Evolutionary conservation across 2,329 filamentous ascomycete species (phyloP), one percentile per base, ranked within the genome.

Genomic region (Fusarium begoniae): DNA sequence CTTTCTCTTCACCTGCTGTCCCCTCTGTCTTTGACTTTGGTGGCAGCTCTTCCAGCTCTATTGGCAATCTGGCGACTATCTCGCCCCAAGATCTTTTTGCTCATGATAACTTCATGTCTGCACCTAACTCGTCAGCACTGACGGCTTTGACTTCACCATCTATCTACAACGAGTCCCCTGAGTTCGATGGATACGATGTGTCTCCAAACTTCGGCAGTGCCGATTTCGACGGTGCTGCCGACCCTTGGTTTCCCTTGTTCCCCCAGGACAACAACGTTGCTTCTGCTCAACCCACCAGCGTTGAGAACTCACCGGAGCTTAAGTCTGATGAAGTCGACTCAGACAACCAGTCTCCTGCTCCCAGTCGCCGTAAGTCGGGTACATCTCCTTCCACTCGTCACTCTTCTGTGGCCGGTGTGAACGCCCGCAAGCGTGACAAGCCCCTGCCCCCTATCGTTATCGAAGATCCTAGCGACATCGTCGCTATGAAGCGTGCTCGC

Each of bases 401-500:
- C 79, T 93, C 93, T 38, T 90, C 90, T 56, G 86, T 91, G 54
- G 87, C 92, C 75, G 94, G 94, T 70, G 91, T 97, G 63, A 89
- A 84, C 79, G 85, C 92, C 78, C 92, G 93, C 75, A 92, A 93
- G 81, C 93, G 94, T 73, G 91, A 94, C 80, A 96, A 95, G 87
- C 91, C 93, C 72, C 86, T 97, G 63, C 92, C 93, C 72, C 91
- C 92, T 12, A 95, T 98, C 81, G 85, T 92, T 69, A 89, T 95
- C 43, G 90, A 92, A 35, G 94, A 98, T 76, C 89, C 91, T 2
- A 84, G 78, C 47, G 95, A 98, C 79, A 89, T 89, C 15, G 82
- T 93, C n/a, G 94, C 94, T 26, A 90, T 95, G 87, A 98, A 98
- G 91, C 93, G 96, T 82, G 95, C 95, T 57, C 93, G 95, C 76